Base-by-base conservation (phyloP, 768 basidiomycete species). In the Coprinopsis strossmayeri region DNA sequence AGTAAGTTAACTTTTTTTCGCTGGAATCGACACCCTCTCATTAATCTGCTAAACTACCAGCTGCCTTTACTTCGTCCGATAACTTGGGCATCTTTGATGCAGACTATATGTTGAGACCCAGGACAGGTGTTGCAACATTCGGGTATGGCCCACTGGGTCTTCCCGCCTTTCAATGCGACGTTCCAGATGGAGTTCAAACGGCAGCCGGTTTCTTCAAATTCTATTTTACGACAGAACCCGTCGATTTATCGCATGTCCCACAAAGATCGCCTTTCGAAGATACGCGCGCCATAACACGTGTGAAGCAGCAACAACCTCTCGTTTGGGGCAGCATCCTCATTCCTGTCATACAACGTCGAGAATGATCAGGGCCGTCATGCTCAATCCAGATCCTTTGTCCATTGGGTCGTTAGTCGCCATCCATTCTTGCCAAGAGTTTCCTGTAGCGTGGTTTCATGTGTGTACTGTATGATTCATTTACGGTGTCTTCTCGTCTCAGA, bases 161-260 rank as follows among this genome's bases (percentile, higher is more conserved):
- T 5, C 23, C 55, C 0, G 67, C 69, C 5, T 64, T 61, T 55
- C 35, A 38, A 38, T 74, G 66, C 49, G 27, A 51, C 25, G 45
- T 74, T 15, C 53, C 56, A 4, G 48, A 61, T 1, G 61, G 57
- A 2, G 59, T 70, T 35, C 50, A 58, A 3, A 42, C 63, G n/a
- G 70, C 74, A 39, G 59, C 74, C 2, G 69, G 71, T 5, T 70
- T 68, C 46, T 61, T 76, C 42, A 73, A 71, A 48, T 52, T 75
- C 7, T 76, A 68, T 49, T 52, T 76, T 17, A 60, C 72, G 15
- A 35, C 15, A 3, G 30, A 50, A 30, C 24, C 23, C 9, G 7
- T 50, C 17, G 49, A 50, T 20, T 28, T 44, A 12, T 50, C 49
- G 15, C 49, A 50, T 50, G 34, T 50, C 27, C 42, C 49, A 25